These are phyloP conservation scores for Yamadazyma triangularis DNA, from an alignment of 1,139 yeast genomes.

Conservation along the genomic window DNA sequence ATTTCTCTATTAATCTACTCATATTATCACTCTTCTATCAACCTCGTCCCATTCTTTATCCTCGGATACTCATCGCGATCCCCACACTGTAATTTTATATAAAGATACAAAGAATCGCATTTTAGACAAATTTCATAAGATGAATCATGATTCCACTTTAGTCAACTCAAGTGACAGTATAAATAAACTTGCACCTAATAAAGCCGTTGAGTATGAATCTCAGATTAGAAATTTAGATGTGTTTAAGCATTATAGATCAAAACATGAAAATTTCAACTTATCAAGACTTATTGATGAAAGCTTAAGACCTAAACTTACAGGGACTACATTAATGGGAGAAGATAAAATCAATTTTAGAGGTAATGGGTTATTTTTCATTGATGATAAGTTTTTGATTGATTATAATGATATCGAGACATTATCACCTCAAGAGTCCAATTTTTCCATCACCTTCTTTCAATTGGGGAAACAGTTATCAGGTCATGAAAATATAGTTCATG, in stretches of 20 bases:
- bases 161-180: slow-evolving; percentile 9
- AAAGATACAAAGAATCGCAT: too few relatives aligned
- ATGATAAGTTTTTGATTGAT: slow-evolving; percentile 22
- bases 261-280: slow-evolving; percentile 9
- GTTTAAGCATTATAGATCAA: slow-evolving; percentile 5
- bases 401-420: slow-evolving; percentile 13
- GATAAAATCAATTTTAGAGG: slow-evolving; percentile 35
- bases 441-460: slow-evolving; percentile 36
- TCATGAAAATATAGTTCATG: slow-evolving; percentile 51
- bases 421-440: slow-evolving; percentile 14
- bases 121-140: too few relatives aligned
- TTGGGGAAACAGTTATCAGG: slow-evolving; percentile 46
- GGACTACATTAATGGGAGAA: slow-evolving; percentile 30
- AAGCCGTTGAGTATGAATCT: slow-evolving; percentile 5
- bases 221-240: slow-evolving; percentile 2
- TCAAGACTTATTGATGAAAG: slow-evolving; percentile 17
- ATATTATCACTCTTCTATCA: too few relatives aligned
- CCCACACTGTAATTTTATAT: too few relatives aligned
- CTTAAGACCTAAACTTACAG: slow-evolving; percentile 32
- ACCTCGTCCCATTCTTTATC: too few relatives aligned
- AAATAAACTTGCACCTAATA: too few relatives aligned
- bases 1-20: too few relatives aligned
- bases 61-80: too few relatives aligned
- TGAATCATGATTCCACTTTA: too few relatives aligned
- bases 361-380: slow-evolving; percentile 30